Evolutionary conservation across 78 protist genomes (phyloP).

Genomic region (Planoprotostelium fungivorum): DNA sequence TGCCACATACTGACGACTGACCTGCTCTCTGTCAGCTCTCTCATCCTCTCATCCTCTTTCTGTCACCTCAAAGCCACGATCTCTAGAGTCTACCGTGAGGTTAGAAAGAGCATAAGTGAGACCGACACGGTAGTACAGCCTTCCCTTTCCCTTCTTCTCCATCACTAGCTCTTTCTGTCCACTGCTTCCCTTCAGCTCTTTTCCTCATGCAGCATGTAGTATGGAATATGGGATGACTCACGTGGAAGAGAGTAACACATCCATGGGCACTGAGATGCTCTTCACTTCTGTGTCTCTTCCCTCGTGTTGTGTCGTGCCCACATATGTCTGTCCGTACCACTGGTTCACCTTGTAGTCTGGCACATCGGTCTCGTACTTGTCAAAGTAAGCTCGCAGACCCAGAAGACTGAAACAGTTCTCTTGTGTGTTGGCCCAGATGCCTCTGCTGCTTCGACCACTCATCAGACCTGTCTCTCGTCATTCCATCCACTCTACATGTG

Average conservation of each 20-base stretch:
- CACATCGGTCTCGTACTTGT: background rate
- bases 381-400: background rate
- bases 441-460: background rate
- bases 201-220: background rate
- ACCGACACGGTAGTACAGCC: background rate
- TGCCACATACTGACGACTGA: background rate
- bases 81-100: background rate
- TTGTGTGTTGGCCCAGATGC: background rate
- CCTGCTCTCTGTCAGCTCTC: background rate
- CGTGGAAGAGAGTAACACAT: too few relatives aligned
- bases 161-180: background rate
- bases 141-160: background rate
- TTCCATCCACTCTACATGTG: background rate
- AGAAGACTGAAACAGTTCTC: background rate
- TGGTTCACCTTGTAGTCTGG: background rate
- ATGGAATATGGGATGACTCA: too few relatives aligned
- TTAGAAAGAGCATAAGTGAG: background rate
- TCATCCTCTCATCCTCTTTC: background rate
- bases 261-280: background rate
- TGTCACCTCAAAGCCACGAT: background rate
- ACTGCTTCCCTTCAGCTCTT: background rate
- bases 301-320: background rate
- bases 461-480: background rate
- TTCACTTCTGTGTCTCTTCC: background rate
- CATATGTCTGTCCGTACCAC: background rate